phyloP scores from a whole-genome alignment of 1,139 yeast genomes.

The Blastobotrys serpentis region DNA sequence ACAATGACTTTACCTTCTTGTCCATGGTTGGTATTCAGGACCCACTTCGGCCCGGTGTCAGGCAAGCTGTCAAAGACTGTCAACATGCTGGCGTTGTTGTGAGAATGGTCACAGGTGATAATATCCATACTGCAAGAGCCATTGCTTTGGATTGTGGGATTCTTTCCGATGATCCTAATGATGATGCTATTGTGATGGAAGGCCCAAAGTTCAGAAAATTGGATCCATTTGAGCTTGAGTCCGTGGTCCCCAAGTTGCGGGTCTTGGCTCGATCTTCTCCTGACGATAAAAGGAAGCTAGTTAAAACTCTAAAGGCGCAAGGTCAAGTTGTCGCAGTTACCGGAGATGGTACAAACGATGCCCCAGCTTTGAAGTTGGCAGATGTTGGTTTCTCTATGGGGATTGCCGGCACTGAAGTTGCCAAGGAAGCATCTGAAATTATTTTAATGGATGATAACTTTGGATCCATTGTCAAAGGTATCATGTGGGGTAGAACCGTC shows the following conservation, averaged over 20 bases:
- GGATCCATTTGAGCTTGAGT: conserved; percentile 53
- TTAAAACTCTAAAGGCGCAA: conserved; percentile 71
- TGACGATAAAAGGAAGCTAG: conserved; percentile 86
- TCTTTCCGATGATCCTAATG: conserved; percentile 49
- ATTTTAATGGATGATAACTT: conserved; percentile 83
- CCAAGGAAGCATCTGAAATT: conserved; percentile 77
- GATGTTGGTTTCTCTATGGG: conserved; percentile 93
- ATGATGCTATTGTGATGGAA: conserved; percentile 74
- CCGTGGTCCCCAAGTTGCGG: conserved; percentile 66
- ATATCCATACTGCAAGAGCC: conserved; percentile 83
- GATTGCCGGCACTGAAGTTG: conserved; percentile 76
- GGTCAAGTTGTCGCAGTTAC: conserved; percentile 98
- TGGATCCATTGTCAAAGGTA: conserved; percentile 93
- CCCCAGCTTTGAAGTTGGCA: conserved; percentile 75
- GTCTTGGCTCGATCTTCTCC: conserved; percentile 95
- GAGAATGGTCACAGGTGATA: conserved; percentile 98
- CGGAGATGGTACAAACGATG: conserved; percentile 93
- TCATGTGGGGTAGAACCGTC: conserved; percentile 98
- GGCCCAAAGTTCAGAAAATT: conserved; percentile 85
- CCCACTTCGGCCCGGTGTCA: conserved; percentile 89
- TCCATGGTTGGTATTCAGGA: conserved; percentile 90
- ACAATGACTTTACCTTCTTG: conserved; percentile 40
- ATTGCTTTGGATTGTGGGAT: conserved; percentile 87
- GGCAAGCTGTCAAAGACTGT: conserved; percentile 81
- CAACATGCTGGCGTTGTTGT: conserved; percentile 89